phyloP scores from a whole-genome alignment of 2,329 filamentous ascomycete species.

The Talaromyces rugulosus region DNA sequence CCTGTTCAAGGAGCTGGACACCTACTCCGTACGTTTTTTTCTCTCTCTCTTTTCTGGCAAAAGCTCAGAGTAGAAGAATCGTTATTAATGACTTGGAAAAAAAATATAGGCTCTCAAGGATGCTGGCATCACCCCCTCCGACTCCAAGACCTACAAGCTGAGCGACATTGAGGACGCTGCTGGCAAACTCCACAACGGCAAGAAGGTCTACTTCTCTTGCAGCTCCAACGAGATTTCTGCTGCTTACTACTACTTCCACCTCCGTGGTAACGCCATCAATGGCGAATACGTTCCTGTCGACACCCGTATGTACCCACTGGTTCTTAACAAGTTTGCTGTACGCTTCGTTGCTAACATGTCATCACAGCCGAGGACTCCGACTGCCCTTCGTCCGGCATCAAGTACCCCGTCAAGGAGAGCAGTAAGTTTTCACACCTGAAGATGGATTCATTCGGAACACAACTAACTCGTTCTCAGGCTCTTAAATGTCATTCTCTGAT shows the following conservation, averaged over 20 bases:
- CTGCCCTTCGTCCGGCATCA: constrained; percentile 61
- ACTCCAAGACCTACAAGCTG: constrained; percentile 49
- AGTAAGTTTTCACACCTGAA: neutral
- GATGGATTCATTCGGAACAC: neutral
- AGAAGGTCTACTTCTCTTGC: constrained; percentile 51
- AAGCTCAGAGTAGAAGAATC: no score
- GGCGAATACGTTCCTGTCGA: constrained; percentile 58
- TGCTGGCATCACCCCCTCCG: constrained; percentile 53
- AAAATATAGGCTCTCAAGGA: constrained; percentile 44
- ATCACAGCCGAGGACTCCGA: constrained; percentile 49
- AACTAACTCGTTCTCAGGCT: neutral
- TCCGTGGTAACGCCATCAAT: constrained; percentile 54
- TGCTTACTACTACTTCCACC: constrained; percentile 52
- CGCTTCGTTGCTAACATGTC: constrained; percentile 16
- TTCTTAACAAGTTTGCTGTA: neutral
- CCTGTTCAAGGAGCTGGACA: constrained; percentile 54
- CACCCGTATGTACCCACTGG: constrained; percentile 33
- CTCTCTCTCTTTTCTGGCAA: neutral
- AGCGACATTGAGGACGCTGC: constrained; percentile 50
- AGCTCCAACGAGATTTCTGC: constrained; percentile 46
- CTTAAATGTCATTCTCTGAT: neutral
- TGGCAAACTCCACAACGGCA: constrained; percentile 42
- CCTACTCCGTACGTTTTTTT: constrained; percentile 41
- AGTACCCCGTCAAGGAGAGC: constrained; percentile 57
- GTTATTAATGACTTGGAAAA: neutral